Evolutionary conservation across 768 basidiomycete genomes (phyloP), one percentile per base, ranked within the genome.

Genomic region (Exidia glandulosa): DNA sequence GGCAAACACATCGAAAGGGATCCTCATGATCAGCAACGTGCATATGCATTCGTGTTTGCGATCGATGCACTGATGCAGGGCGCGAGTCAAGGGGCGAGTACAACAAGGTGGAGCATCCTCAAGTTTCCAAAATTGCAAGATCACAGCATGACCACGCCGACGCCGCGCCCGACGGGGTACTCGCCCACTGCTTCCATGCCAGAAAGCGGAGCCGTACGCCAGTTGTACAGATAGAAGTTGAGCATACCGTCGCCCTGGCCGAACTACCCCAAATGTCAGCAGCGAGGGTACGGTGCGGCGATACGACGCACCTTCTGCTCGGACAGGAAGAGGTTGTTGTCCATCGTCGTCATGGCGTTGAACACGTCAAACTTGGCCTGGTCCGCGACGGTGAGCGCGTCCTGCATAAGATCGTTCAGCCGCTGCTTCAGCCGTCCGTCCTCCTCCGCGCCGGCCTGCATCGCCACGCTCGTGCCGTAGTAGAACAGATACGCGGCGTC

Each of bases 401-500:
- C 95, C 9, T 79, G 79, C 29, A 95, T 77, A 57, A 99, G 75
- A 7, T 78, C 77, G 57, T 79, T 75, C 61, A 99, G 74, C 47
- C 94, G 80, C 62, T 79, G 78, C 71, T 86, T 87, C 58, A 96
- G 70, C 30, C 71, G 74, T 29, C 75, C 81, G 48, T 82, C 80
- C n/a, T 79, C 79, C 57, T 90, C 84, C 32, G 81, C 78, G 7
- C 75, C 81, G 23, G 79, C 76, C 57, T 79, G 70, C 63, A 92
- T 85, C 2, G 85, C 88, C 3, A 76, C 78, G 57, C 88, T 86
- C 6, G 88, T 87, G 23, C 92, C 96, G 68, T 98, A 98, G 74
- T 97, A 98, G 72, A 83, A 98, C 27, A 97, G 78, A 73, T 98
- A 99, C 12, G 92, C 95, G 0, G 94, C 95, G 65, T 99, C 86